Evolutionary conservation across 2,329 filamentous ascomycete species (phyloP).

Genomic region (Capronia epimyces): DNA sequence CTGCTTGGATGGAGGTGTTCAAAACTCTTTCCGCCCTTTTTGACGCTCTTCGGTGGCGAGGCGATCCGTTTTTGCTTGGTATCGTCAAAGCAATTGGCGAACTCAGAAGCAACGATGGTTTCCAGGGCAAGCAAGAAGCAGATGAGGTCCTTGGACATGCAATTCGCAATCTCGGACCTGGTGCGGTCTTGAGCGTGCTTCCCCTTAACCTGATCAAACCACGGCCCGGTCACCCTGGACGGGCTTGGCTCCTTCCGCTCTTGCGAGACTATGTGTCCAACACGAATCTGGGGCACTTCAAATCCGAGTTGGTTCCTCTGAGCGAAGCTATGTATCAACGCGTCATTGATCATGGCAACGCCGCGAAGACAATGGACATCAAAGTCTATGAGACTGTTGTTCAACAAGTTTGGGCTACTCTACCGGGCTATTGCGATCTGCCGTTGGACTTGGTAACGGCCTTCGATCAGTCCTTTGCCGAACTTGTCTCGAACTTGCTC

Average conservation of each 20-base stretch:
- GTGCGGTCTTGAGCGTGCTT: constrained; percentile 72
- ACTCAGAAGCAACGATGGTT: constrained; percentile 78
- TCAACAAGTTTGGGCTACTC: constrained; percentile 87
- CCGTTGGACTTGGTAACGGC: constrained; percentile 70
- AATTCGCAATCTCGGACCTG: constrained; percentile 82
- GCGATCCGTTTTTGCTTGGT: constrained; percentile 69
- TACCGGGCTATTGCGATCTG: constrained; percentile 92
- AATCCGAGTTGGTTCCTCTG: constrained; percentile 75
- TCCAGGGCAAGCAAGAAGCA: constrained; percentile 89
- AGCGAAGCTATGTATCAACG: constrained; percentile 86
- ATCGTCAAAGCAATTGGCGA: constrained; percentile 78
- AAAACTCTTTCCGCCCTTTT: constrained; percentile 82
- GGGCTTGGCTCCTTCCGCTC: constrained; percentile 91
- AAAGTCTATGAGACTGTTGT: constrained; percentile 98
- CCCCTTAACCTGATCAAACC: constrained; percentile 81
- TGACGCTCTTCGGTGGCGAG: constrained; percentile 76
- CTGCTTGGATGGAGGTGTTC: constrained; percentile 92
- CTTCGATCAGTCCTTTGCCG: constrained; percentile 84
- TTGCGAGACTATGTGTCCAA: constrained; percentile 86
- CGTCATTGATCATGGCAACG: constrained; percentile 73
- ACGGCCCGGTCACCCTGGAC: constrained; percentile 68
- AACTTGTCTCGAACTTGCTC: constrained; percentile 82
- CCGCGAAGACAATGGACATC: constrained; percentile 87
- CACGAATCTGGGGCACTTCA: constrained; percentile 80
- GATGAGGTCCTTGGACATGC: constrained; percentile 85